These are phyloP conservation scores for Pichia sp. DNA, from an alignment of 1,139 yeast genomes.

Conservation along the genomic window DNA sequence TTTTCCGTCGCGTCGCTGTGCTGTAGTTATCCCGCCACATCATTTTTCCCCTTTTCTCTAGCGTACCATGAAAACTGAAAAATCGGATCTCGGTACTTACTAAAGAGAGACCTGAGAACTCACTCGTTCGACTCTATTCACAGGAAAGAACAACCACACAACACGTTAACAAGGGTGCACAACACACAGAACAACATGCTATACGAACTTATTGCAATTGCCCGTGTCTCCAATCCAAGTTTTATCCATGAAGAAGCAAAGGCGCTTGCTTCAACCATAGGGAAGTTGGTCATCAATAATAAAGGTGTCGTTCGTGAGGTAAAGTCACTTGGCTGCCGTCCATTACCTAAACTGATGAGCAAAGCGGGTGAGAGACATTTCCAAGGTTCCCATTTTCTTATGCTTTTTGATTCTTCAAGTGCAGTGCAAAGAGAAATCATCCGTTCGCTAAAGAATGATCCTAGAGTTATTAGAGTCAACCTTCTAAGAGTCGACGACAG, in stretches of 20 bases:
- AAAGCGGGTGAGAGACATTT: slow-evolving; percentile 87
- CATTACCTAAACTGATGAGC: slow-evolving; percentile 72
- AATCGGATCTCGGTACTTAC: no score
- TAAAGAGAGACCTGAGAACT: no score
- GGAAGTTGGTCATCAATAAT: slow-evolving; percentile 73
- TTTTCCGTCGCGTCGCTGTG: no score
- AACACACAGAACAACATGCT: slow-evolving; percentile 62
- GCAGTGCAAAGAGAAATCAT: slow-evolving; percentile 81
- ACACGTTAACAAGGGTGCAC: no score
- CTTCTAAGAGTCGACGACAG: slow-evolving; percentile 62
- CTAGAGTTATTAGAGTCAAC: slow-evolving; percentile 78
- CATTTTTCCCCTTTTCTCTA: no score
- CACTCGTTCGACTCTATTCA: no score
- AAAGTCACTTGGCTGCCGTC: slow-evolving; percentile 69
- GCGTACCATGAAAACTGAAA: no score
- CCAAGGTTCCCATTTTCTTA: slow-evolving; percentile 80
- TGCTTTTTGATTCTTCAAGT: slow-evolving; percentile 81
- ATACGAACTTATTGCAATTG: slow-evolving; percentile 85
- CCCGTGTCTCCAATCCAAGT: slow-evolving; percentile 62
- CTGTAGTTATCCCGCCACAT: no score
- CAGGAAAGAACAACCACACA: no score
- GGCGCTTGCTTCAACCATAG: slow-evolving; percentile 50
- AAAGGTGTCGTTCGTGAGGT: slow-evolving; percentile 89
- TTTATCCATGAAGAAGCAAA: slow-evolving; percentile 57
- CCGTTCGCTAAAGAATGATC: slow-evolving; percentile 77